Percentiles rank a stretch among this genome's conserved stretches.
phyloP scores from a whole-genome alignment of 306 rosid species.

The Dryas alaskensis region DNA sequence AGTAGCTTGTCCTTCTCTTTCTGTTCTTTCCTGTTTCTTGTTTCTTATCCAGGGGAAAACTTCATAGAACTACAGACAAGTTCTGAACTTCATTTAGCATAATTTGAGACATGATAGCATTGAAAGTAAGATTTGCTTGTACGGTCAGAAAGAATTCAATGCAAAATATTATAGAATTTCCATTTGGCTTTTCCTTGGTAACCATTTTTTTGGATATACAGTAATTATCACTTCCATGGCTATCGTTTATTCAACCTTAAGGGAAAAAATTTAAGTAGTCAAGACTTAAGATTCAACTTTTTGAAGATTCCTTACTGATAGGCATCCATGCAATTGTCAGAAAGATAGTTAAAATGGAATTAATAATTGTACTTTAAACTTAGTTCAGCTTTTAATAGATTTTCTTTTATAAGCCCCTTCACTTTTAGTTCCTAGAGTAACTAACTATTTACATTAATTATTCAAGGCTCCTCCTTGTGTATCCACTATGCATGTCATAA shows the following conservation, averaged over 20 bases:
- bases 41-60: conserved; percentile 15
- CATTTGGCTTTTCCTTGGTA: not conserved
- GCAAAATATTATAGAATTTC: not conserved
- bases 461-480: not conserved
- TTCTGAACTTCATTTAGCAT: conserved; percentile 1
- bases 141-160: conserved; percentile 1
- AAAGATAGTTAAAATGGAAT: not conserved
- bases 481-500: not conserved
- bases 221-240: conserved; percentile 1
- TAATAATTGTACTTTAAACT: conserved; percentile 2
- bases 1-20: not conserved
- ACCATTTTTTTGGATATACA: not conserved
- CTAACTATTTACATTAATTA: not conserved
- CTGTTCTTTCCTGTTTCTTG: conserved; percentile 6
- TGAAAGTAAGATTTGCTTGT: not conserved
- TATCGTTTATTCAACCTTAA: not conserved
- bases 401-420: not conserved
- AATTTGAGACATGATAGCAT: not conserved
- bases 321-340: not conserved
- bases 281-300: not conserved
- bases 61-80: conserved; percentile 11
- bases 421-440: not conserved
- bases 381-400: not conserved
- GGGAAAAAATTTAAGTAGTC: too few species aligned
- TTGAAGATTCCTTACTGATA: not conserved